phyloP scores from a whole-genome alignment of 495 filamentous ascomycete genomes.

The Cercophora scortea region DNA sequence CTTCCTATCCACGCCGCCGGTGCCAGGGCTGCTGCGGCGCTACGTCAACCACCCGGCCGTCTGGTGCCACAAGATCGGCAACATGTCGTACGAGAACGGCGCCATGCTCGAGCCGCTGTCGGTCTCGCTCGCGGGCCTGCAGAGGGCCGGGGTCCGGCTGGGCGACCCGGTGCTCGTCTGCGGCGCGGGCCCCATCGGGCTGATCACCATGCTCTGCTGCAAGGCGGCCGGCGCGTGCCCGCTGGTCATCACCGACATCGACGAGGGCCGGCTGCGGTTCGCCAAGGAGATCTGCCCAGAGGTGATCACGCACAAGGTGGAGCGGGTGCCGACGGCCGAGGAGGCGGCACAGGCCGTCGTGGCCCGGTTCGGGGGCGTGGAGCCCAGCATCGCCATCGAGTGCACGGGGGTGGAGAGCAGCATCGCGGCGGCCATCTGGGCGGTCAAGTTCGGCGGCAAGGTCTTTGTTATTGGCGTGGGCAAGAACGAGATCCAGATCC shows the following conservation, averaged over 20 bases:
- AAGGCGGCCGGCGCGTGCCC: conserved; percentile 78
- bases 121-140: conserved; percentile 76
- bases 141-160: conserved; percentile 66
- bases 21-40: conserved; percentile 78
- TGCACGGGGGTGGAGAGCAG: conserved; percentile 91
- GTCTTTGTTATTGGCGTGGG: conserved; percentile 91
- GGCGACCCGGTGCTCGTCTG: conserved; percentile 82
- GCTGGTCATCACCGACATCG: conserved; percentile 87
- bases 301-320: conserved; percentile 71
- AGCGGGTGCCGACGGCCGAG: conserved; percentile 53
- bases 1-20: conserved; percentile 84
- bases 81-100: conserved; percentile 84
- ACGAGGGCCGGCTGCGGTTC: conserved; percentile 72
- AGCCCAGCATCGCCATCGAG: conserved; percentile 72
- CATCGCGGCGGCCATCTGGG: conserved; percentile 77
- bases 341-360: conserved; percentile 61
- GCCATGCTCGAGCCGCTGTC: conserved; percentile 81
- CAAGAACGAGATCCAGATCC: conserved; percentile 87
- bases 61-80: conserved; percentile 88
- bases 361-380: conserved; percentile 56
- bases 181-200: conserved; percentile 84
- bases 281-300: conserved; percentile 68
- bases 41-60: conserved; percentile 89
- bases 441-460: conserved; percentile 85
- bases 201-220: conserved; percentile 75